phyloP scores from a whole-genome alignment of 176 grass and related monocot species.

The Aegilops bicornis region DNA sequence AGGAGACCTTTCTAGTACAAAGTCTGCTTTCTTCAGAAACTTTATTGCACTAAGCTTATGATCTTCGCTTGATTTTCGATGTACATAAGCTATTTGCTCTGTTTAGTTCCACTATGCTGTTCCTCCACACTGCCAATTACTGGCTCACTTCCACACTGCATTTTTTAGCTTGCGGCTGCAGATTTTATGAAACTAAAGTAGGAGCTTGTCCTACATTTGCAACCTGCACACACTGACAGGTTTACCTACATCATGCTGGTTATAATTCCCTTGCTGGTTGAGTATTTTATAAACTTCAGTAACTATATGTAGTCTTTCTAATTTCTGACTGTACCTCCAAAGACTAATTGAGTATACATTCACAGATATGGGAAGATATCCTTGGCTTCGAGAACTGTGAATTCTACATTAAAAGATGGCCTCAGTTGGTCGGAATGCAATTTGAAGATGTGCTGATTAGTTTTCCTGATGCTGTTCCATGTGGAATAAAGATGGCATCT shows the following conservation, averaged over 20 bases:
- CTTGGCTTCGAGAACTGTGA: conserved; percentile 87
- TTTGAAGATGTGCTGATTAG: conserved; percentile 80
- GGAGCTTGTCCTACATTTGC: neutral
- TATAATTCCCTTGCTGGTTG: neutral
- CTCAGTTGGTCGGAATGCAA: conserved; percentile 66
- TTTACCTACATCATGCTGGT: neutral
- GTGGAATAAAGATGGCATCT: conserved; percentile 74
- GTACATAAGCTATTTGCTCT: neutral
- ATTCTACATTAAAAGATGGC: conserved; percentile 84
- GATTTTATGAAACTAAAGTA: conserved; percentile 15
- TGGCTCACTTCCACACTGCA: neutral
- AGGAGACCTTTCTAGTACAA: neutral
- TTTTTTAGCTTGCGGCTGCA: neutral
- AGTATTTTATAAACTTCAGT: neutral
- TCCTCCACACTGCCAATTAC: neutral
- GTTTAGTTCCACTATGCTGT: conserved; percentile 2
- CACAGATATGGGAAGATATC: conserved; percentile 84
- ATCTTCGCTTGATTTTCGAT: neutral
- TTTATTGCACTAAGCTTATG: neutral
- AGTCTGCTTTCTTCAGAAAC: neutral
- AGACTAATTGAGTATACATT: conserved; percentile 23
- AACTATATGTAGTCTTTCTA: conserved; percentile 15
- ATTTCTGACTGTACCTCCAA: conserved; percentile 9
- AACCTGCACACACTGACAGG: neutral
- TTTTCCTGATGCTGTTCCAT: conserved; percentile 81